Base-by-base conservation (phyloP, 306 rosid genomes). In the Cucurbita moschata region DNA sequence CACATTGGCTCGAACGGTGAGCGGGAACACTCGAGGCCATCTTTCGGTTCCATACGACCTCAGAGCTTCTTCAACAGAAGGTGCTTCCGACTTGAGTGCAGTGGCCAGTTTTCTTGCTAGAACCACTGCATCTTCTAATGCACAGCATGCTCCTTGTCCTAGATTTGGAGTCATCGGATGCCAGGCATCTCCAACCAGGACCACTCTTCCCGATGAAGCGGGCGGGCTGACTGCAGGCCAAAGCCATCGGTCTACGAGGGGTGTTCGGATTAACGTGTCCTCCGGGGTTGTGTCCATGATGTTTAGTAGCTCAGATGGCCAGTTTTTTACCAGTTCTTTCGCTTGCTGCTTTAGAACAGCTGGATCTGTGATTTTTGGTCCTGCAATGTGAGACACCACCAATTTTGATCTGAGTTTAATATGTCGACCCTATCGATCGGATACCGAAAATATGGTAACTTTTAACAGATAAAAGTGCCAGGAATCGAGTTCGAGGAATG, bases 151-250 rank as follows among this genome's bases (percentile, higher is more conserved):
- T n/a, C 97, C 98, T 79, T 93, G 98, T 0, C 92, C 97, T 0
- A 93, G 97, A 83, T 93, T 93, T 1, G 98, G 98, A 11, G 98
- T 93, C 96, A 93, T 93, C 19, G 98, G 97, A 30, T 93, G 98
- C 98, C 98, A 93, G 0, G 98, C 97, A 10, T 90, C 97, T 70
- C 98, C 98, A 3, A 88, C 96, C 39, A 90, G 67, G 63, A 88
- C 96, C 67, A 88, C 92, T 72, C 84, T 81, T 35, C 97, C 98
- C 0, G 86, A 62, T 4, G 90, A 86, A 72, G 80, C 96, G 0
- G 86, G 50, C 0, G 98, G 98, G 76, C 82, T 87, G 78, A 85
- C 56, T 35, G 79, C 83, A 0, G 94, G 98, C 97, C 97, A 93
- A 12, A 90, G 85, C 97, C 97, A 93, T 57, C 96, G 82, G 80